A percentile compares a stretch with the other conserved stretches of the same genome.
These are phyloP conservation scores for Pichia rugopelliculosa DNA, from an alignment of 805 yeast genomes.

Conservation along the genomic window DNA sequence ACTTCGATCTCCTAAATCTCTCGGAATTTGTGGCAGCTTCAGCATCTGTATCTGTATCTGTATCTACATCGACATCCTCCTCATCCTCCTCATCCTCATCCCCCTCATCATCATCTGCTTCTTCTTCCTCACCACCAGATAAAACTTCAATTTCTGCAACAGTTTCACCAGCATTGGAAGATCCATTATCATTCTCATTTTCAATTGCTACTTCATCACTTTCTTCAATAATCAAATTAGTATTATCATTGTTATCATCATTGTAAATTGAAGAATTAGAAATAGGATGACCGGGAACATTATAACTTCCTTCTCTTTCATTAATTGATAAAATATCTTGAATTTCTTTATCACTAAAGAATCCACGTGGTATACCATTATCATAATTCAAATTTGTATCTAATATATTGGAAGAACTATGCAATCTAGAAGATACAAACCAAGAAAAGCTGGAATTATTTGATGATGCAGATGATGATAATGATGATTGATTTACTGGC, in stretches of 20 bases:
- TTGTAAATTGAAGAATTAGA: background rate
- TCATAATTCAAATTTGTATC: background rate
- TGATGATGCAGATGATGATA: background rate
- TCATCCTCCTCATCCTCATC: slow-evolving; percentile 1
- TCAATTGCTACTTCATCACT: background rate
- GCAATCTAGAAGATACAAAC: background rate
- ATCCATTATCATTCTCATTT: background rate
- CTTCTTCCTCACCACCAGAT: background rate
- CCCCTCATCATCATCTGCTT: background rate
- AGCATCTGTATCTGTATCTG: background rate
- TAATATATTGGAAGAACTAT: background rate
- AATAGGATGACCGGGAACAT: too few relatives aligned
- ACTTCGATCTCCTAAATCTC: background rate
- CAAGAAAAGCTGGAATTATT: background rate
- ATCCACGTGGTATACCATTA: background rate
- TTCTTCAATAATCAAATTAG: background rate
- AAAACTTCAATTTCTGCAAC: background rate
- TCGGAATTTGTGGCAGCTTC: background rate
- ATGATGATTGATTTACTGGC: background rate
- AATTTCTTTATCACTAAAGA: background rate
- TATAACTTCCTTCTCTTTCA: background rate
- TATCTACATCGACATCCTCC: background rate
- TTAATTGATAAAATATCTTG: background rate
- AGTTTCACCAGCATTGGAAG: background rate
- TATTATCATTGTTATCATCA: background rate